These are phyloP conservation scores for Arctium minus DNA, from an alignment of 129 eudicot species.

Conservation along the genomic window DNA sequence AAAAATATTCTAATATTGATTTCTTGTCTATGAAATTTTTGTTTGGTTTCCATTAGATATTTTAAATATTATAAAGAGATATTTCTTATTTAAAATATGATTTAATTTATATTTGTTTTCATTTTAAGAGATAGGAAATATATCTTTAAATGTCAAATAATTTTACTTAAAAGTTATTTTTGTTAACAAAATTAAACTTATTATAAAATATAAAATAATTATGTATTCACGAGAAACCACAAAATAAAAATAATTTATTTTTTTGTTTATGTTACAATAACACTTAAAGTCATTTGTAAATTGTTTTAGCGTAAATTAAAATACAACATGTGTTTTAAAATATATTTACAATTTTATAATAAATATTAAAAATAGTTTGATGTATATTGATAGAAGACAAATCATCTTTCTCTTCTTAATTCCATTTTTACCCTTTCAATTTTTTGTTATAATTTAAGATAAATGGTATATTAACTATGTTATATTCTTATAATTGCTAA, in stretches of 20 bases:
- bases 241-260: not conserved
- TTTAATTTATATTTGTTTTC: not conserved
- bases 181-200: too few relatives aligned
- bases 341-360: too few relatives aligned
- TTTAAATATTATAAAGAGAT: not conserved
- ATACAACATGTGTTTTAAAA: not conserved
- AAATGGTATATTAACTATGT: not conserved
- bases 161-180: too few relatives aligned
- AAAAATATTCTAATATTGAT: not conserved
- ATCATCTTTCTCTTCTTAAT: not conserved
- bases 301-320: not conserved
- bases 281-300: not conserved
- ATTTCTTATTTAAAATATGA: not conserved
- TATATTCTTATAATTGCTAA: too few relatives aligned
- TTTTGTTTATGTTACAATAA: not conserved
- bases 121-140: not conserved
- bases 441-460: too few relatives aligned
- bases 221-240: not conserved
- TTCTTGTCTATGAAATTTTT: too few relatives aligned
- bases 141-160: too few relatives aligned
- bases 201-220: not conserved
- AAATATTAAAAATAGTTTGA: too few relatives aligned
- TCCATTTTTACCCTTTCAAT: not conserved
- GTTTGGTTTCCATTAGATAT: too few relatives aligned
- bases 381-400: not conserved